These are phyloP conservation scores for Corylus avellana DNA, from an alignment of 306 rosid species.

Conservation along the genomic window DNA sequence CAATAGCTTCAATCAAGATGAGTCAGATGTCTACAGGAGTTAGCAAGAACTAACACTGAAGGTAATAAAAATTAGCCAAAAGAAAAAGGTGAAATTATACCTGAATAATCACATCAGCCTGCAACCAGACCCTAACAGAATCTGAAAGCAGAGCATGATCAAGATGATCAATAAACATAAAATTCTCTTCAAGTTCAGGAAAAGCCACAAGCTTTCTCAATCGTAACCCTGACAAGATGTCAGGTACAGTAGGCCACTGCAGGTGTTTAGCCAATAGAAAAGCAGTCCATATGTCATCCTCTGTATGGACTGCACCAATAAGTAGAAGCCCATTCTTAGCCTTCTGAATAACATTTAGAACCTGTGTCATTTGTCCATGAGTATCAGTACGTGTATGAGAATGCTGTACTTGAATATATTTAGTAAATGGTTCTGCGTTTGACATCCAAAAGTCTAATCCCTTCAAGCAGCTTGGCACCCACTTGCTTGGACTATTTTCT, in stretches of 20 bases:
- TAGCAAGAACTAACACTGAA: neutral
- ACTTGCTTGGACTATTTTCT: constrained; percentile 66
- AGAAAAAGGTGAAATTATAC: constrained; percentile 37
- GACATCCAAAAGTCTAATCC: constrained; percentile 80
- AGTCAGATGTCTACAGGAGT: neutral
- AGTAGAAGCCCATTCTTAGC: constrained; percentile 66
- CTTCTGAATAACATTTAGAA: constrained; percentile 51
- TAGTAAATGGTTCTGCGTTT: constrained; percentile 78
- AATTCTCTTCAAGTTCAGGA: constrained; percentile 58
- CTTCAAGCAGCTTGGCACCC: constrained; percentile 71
- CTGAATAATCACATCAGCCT: constrained; percentile 82
- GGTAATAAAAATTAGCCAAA: constrained; percentile 10
- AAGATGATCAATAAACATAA: constrained; percentile 81
- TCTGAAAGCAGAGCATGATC: constrained; percentile 85
- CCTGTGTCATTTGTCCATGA: constrained; percentile 53
- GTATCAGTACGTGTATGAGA: constrained; percentile 39
- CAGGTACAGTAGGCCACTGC: constrained; percentile 88
- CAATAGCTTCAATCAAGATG: neutral
- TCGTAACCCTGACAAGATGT: constrained; percentile 90
- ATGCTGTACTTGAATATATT: constrained; percentile 53
- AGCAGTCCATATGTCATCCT: constrained; percentile 97
- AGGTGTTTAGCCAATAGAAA: constrained; percentile 86
- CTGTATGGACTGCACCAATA: constrained; percentile 75
- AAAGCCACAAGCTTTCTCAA: constrained; percentile 67
- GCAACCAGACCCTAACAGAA: constrained; percentile 56